Base-by-base conservation (phyloP, 495 filamentous ascomycete species). In the Saxophila tyrrhenica region DNA sequence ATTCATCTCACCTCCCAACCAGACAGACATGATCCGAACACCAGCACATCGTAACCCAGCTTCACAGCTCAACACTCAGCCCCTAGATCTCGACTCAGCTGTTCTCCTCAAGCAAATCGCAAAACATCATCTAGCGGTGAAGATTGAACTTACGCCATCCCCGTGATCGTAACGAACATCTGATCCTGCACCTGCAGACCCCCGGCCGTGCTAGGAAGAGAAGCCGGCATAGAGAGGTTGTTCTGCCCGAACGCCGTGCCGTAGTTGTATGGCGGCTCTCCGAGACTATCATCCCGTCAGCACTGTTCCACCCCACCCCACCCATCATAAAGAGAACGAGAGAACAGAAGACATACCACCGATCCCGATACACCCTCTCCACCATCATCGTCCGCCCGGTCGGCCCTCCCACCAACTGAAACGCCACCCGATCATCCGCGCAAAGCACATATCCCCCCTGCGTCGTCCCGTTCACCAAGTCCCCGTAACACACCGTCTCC, bases 301-400 rank as follows among this genome's bases (percentile, higher is more conserved):
- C 9, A 39, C 8, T n/a, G n/a, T n/a, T n/a, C n/a, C n/a, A n/a
- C n/a, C n/a, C n/a, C n/a, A n/a, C n/a, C n/a, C n/a, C n/a, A n/a
- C n/a, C n/a, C n/a, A n/a, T n/a, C n/a, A n/a, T n/a, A n/a, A n/a
- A n/a, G n/a, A n/a, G n/a, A n/a, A n/a, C n/a, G n/a, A n/a, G n/a
- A n/a, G n/a, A n/a, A n/a, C n/a, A n/a, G n/a, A n/a, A 29, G 56
- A 48, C 55, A 25, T 54, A 61, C 58, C 54, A 56, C 24, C 20
- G 2, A 50, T 57, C 52, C 10, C 8, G 17, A 29, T 38, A 61
- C 8, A 19, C 25, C 35, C 58, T 48, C 55, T 38, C 45, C 7
- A 61, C 16, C 48, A 61, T 17, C 1, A 19, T 50, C 3, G 3
- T 25, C 3, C 55, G 55, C n/a, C 16, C 38, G 15, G 3, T 25